Conservation (phyloP, 1,284 basidiomycete genomes). For the Vanrija humicola region DNA sequence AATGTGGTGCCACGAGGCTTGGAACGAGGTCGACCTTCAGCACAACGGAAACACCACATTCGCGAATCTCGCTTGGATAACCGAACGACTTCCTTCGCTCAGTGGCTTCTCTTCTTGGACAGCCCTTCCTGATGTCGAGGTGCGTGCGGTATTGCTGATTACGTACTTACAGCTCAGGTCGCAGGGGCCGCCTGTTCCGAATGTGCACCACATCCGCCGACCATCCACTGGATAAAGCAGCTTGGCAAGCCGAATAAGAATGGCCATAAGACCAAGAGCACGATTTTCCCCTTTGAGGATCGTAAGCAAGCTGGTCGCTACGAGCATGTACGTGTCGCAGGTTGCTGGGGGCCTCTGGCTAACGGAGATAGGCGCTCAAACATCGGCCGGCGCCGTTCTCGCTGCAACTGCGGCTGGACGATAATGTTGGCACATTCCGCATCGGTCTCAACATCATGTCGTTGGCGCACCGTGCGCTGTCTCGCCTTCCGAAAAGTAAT, state of each 20-base stretch:
- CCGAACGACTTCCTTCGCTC: constrained; percentile 73
- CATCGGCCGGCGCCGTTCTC: constrained; percentile 80
- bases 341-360: not conserved
- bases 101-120: constrained; percentile 63
- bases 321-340: constrained; percentile 53
- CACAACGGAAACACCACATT: constrained; percentile 74
- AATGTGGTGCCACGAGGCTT: constrained; percentile 64
- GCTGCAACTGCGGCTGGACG: constrained; percentile 73
- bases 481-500: constrained; percentile 65
- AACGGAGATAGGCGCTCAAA: constrained; percentile 63
- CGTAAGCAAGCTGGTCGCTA: constrained; percentile 76
- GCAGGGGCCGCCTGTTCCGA: constrained; percentile 55
- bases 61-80: constrained; percentile 75
- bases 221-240: constrained; percentile 64
- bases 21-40: constrained; percentile 77
- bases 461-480: constrained; percentile 78
- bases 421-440: constrained; percentile 61
- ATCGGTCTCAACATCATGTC: constrained; percentile 86
- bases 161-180: constrained; percentile 12
- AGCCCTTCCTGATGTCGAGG: constrained; percentile 49
- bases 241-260: constrained; percentile 44
- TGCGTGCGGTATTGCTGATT: constrained; percentile 33
- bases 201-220: constrained; percentile 75
- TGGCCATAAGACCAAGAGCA: constrained; percentile 36
- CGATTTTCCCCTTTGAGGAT: constrained; percentile 65